These are phyloP conservation scores for Pyrenophora graminea DNA, from an alignment of 2,329 filamentous ascomycete genomes.

Conservation along the genomic window DNA sequence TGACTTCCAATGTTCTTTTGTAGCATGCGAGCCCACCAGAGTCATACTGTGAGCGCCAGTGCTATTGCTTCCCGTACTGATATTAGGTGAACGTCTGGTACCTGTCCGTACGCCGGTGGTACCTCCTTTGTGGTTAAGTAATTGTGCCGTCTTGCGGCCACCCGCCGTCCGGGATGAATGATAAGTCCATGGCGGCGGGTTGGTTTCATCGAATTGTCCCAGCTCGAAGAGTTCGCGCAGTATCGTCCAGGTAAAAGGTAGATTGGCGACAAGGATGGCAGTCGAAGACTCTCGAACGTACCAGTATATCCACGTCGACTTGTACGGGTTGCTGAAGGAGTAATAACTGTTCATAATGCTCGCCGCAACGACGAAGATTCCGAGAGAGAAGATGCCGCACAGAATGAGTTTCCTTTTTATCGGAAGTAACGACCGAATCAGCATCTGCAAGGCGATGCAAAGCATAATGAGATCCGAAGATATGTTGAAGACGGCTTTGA, in stretches of 20 bases:
- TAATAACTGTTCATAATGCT: conserved; percentile 56
- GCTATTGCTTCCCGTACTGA: conserved; percentile 14
- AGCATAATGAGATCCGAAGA: conserved; percentile 54
- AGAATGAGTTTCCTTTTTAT: conserved; percentile 59
- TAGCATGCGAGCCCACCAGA: conserved; percentile 13
- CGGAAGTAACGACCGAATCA: conserved; percentile 49
- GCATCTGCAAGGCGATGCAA: conserved; percentile 52
- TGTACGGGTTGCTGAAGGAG: conserved; percentile 33
- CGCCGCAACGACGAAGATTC: conserved; percentile 55
- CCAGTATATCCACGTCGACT: conserved; percentile 37
- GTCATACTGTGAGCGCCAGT: conserved; percentile 17
- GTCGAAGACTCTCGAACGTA: conserved; percentile 39
- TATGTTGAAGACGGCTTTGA: conserved; percentile 50
- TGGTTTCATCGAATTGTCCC: conserved; percentile 35
- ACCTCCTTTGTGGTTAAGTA: conserved; percentile 13
- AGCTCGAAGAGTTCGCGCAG: conserved; percentile 54
- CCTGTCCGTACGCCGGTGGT: conserved; percentile 10
- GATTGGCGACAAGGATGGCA: conserved; percentile 53
- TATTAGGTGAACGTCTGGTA: conserved; percentile 7
- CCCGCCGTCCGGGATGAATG: conserved; percentile 36
- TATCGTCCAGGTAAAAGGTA: conserved; percentile 58
- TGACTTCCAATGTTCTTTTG: conserved; percentile 8
- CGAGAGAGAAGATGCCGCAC: conserved; percentile 61
- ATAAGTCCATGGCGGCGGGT: conserved; percentile 37
- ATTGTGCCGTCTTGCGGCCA: conserved; percentile 25